These are phyloP conservation scores for Avena sativa DNA, from an alignment of 176 grass and related monocot species.

Conservation along the genomic window DNA sequence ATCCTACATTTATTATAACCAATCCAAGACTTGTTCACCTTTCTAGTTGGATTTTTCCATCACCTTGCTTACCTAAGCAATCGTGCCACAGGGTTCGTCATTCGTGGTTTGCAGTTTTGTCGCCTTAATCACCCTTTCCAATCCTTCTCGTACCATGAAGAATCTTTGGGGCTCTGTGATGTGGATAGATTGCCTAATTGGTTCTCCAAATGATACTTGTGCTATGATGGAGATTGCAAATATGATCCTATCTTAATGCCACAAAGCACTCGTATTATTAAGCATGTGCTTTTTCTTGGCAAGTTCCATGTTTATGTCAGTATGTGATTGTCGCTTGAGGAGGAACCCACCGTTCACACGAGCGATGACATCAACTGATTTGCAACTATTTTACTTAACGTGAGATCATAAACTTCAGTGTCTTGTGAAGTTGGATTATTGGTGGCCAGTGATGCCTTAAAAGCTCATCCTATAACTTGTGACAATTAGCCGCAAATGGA, in stretches of 20 bases:
- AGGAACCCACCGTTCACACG: neutral
- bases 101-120: neutral
- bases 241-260: too few relatives aligned
- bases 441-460: too few relatives aligned
- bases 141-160: neutral
- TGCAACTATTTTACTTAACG: neutral
- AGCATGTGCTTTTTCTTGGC: neutral
- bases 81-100: neutral
- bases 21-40: neutral
- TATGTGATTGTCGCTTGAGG: neutral
- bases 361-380: neutral
- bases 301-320: neutral
- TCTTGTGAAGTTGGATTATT: too few relatives aligned
- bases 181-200: neutral
- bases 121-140: neutral
- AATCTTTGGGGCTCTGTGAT: neutral
- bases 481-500: too few relatives aligned
- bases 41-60: neutral
- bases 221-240: neutral
- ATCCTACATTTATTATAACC: neutral
- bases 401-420: too few relatives aligned
- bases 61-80: neutral
- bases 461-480: too few relatives aligned
- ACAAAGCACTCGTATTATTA: neutral
- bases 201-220: neutral